Evolutionary conservation across 228 moss, liverwort and hornwort species (phyloP).

Genomic region (Sphagnum fallax): DNA sequence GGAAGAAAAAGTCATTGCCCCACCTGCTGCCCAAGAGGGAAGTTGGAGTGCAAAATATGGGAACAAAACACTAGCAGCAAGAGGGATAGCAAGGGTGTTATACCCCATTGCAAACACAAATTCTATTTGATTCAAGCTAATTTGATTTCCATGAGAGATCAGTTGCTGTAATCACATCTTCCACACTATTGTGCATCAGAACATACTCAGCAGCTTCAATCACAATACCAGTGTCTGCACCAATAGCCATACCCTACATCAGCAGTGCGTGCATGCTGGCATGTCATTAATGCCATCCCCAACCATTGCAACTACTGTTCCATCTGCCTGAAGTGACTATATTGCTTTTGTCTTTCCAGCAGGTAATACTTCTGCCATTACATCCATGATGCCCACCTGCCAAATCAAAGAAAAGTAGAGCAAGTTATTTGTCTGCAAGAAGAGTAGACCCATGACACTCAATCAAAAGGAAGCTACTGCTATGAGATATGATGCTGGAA

Average conservation of each 20-base stretch:
- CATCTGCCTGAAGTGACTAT: constrained; percentile 50
- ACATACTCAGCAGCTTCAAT: constrained; percentile 94
- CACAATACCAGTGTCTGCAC: constrained; percentile 90
- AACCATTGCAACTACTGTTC: constrained; percentile 87
- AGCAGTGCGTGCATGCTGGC: constrained; percentile 73
- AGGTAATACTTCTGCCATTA: constrained; percentile 81
- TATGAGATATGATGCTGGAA: too few species aligned
- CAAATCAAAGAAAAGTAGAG: neutral
- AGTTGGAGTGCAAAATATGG: constrained; percentile 46
- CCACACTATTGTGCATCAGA: constrained; percentile 76
- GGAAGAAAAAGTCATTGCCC: constrained; percentile 82
- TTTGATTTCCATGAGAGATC: constrained; percentile 74
- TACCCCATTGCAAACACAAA: constrained; percentile 85
- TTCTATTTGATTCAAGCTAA: constrained; percentile 77
- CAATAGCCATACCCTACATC: constrained; percentile 93
- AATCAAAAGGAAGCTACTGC: too few species aligned
- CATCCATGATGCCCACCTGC: constrained; percentile 74
- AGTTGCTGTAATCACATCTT: constrained; percentile 90
- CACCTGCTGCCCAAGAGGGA: constrained; percentile 92
- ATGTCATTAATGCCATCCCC: constrained; percentile 97
- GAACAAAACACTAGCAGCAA: constrained; percentile 76
- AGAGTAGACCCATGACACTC: too few species aligned
- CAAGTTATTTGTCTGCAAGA: too few species aligned
- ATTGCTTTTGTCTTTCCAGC: constrained; percentile 70
- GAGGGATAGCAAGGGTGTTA: constrained; percentile 71